Conservation (phyloP, 2,329 filamentous ascomycete species). For the Alternaria atra region DNA sequence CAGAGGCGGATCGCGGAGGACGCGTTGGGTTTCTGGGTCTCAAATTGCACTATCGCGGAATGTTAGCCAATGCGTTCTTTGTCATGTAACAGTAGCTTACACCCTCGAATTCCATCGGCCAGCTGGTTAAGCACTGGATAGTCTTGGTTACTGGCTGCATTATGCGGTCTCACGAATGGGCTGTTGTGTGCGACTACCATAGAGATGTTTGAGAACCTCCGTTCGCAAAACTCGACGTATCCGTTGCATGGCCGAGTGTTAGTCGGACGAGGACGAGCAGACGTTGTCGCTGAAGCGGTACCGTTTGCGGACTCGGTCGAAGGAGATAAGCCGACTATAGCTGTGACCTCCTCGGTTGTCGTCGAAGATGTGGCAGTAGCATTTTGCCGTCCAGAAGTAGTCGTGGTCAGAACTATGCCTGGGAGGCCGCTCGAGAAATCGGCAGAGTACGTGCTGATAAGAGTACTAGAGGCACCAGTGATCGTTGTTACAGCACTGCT, state of each 20-base stretch:
- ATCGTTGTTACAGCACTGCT: conserved; percentile 15
- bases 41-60: conserved; percentile 63
- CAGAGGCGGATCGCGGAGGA: conserved; percentile 73
- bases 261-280: conserved; percentile 21
- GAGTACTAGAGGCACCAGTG: neutral
- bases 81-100: conserved; percentile 25
- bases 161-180: conserved; percentile 41
- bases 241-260: conserved; percentile 48
- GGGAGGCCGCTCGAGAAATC: conserved; percentile 1
- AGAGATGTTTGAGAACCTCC: conserved; percentile 47
- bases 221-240: conserved; percentile 45
- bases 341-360: conserved; percentile 25
- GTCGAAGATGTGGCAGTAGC: conserved; percentile 21
- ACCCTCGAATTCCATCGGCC: conserved; percentile 48
- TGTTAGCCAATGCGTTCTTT: conserved; percentile 1
- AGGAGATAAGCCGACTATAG: conserved; percentile 27
- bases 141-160: conserved; percentile 47
- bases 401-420: conserved; percentile 10
- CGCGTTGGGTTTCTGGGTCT: conserved; percentile 64
- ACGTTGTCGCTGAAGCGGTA: conserved; percentile 19
- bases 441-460: neutral
- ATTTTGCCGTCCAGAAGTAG: conserved; percentile 20
- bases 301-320: conserved; percentile 19
- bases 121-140: conserved; percentile 42
- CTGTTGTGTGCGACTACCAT: conserved; percentile 51